Percentiles rank a stretch among this genome's conserved stretches.
Conservation (phyloP, 179 eudicot species). For the Beta macrorhiza region DNA sequence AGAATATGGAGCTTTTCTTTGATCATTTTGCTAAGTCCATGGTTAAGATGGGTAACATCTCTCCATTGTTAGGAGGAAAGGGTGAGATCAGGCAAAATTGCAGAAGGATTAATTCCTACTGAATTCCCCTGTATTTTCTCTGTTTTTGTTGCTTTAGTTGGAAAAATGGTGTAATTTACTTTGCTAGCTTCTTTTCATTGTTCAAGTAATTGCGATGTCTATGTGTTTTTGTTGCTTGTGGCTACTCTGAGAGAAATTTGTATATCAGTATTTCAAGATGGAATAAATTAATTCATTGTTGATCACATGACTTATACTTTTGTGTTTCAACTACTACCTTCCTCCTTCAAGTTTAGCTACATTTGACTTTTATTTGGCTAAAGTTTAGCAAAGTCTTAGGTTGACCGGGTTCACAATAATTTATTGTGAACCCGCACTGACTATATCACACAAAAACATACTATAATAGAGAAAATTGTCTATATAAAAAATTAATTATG, state of each 20-base stretch:
- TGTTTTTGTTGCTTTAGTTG: constrained; percentile 14
- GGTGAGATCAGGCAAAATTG: constrained; percentile 76
- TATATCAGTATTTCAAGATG: not conserved
- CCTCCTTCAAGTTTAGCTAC: too few relatives aligned
- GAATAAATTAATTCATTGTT: not conserved
- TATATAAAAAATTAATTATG: too few relatives aligned
- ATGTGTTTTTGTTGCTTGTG: not conserved
- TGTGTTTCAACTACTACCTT: not conserved
- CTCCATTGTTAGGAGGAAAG: constrained; percentile 55
- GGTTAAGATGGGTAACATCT: constrained; percentile 79
- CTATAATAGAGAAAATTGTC: too few relatives aligned
- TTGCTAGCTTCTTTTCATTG: not conserved
- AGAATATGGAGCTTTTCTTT: constrained; percentile 51
- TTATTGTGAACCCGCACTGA: too few relatives aligned
- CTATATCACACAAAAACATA: too few relatives aligned
- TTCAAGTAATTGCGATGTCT: not conserved
- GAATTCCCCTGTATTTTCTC: constrained; percentile 11
- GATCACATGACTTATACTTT: not conserved
- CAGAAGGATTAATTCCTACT: constrained; percentile 50
- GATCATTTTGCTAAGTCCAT: constrained; percentile 75
- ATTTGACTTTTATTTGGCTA: too few relatives aligned
- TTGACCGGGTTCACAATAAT: too few relatives aligned
- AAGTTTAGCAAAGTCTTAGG: too few relatives aligned
- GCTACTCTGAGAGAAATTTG: not conserved
- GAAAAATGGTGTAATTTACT: not conserved